These are phyloP conservation scores for Pisolithus orientalis DNA, from an alignment of 768 basidiomycete species.

Conservation along the genomic window DNA sequence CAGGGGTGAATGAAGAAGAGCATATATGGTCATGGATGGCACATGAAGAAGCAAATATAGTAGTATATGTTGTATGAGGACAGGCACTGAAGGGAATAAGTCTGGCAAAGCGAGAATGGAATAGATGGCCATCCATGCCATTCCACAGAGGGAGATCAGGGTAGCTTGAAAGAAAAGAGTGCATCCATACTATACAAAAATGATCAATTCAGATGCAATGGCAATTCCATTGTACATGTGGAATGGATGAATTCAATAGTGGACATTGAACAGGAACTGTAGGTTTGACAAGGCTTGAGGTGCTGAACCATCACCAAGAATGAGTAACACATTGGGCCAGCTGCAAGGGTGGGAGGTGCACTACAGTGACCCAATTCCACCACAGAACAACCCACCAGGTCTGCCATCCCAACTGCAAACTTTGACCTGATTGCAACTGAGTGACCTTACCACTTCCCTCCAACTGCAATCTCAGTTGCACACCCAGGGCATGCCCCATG, in stretches of 20 bases:
- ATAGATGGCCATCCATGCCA: no score
- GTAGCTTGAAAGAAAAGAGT: no score
- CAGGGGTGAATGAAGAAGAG: conserved; percentile 15
- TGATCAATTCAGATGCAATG: conserved; percentile 31
- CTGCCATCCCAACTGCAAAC: conserved; percentile 27
- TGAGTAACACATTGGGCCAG: conserved; percentile 8
- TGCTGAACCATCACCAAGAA: conserved; percentile 5
- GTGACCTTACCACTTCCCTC: conserved; percentile 28
- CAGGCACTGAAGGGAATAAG: no score
- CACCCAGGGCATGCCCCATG: conserved; percentile 37
- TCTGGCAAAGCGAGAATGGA: no score
- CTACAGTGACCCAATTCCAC: background rate
- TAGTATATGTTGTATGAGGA: no score
- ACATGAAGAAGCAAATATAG: no score
- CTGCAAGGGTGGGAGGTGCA: conserved; percentile 16
- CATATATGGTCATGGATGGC: background rate
- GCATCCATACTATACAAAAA: conserved; percentile 54
- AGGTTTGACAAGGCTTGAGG: conserved; percentile 16
- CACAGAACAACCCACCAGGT: conserved; percentile 8
- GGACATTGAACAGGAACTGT: conserved; percentile 9
- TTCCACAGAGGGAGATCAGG: no score
- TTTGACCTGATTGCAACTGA: conserved; percentile 31
- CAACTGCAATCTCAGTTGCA: conserved; percentile 38
- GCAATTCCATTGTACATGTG: conserved; percentile 12
- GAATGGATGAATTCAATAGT: conserved; percentile 13